Conservation (phyloP, 192 early-diverging fungal species). For the Gonapodya prolifera region DNA sequence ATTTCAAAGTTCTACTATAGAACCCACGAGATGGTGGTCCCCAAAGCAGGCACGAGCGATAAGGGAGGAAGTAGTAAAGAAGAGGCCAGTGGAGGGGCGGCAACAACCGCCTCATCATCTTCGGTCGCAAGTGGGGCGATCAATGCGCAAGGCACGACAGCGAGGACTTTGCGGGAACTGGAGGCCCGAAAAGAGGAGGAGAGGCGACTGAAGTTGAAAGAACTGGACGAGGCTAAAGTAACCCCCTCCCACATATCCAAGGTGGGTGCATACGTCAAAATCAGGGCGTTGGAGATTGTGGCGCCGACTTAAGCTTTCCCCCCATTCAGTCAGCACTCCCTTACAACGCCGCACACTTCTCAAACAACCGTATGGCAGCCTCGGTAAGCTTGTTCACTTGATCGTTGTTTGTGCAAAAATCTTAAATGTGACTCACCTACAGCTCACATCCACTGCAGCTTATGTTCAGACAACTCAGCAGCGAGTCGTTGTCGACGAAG, state of each 20-base stretch:
- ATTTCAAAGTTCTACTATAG: slow-evolving; percentile 63
- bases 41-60: slow-evolving; percentile 27
- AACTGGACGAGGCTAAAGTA: neutral
- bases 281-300: no score
- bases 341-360: slow-evolving; percentile 75
- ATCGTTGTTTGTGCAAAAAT: slow-evolving; percentile 69
- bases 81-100: neutral
- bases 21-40: slow-evolving; percentile 49
- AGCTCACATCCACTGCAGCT: slow-evolving; percentile 75
- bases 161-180: slow-evolving; percentile 33
- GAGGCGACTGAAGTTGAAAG: neutral
- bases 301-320: no score
- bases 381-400: slow-evolving; percentile 79
- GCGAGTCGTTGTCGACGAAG: slow-evolving; percentile 53
- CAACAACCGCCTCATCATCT: neutral
- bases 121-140: neutral
- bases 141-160: slow-evolving; percentile 30
- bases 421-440: slow-evolving; percentile 43
- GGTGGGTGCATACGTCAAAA: no score
- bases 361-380: slow-evolving; percentile 53
- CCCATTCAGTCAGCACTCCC: slow-evolving; percentile 31
- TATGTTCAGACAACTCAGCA: slow-evolving; percentile 57
- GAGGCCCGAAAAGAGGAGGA: neutral
- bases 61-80: slow-evolving; percentile 7
- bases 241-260: neutral